Evolutionary conservation across 2,329 filamentous ascomycete genomes (phyloP), one percentile per base, ranked within the genome.

Genomic region (Elsinoe perseae): DNA sequence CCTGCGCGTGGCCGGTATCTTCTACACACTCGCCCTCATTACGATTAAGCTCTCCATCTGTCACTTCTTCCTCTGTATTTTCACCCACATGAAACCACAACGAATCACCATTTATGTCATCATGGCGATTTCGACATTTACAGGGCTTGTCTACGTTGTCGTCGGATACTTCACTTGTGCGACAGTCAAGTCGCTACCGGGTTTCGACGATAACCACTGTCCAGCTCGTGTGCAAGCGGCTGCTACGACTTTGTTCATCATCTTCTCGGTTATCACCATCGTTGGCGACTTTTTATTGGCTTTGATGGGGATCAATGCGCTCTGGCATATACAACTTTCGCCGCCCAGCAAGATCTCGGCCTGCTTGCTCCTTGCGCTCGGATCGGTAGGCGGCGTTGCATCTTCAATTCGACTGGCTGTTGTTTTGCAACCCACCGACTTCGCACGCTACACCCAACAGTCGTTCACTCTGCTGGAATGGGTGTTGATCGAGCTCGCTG

Each of bases 21-120:
- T 73, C 57, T 80, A 80, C 61, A 72, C 75, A 8, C 61, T 75
- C 56, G 70, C 71, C 6, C 75, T 70, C 27, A 69, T 73, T 42
- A 63, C 73, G 9, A 69, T 76, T 46, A 78, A 77, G 57, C 67
- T 77, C 21, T 75, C 77, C 0, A 74, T 80, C 44, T 75, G 69
- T 8, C 65, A 77, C 21, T 76, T 79, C 57, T 72, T 80, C 46
- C 72, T 78, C 20, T 73, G 76, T 46, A 68, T 80, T n/a, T 52
- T 36, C 30, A 74, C 75, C 1, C 64, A 75, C 23, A 65, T 69
- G 42, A 68, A 64, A 36, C 55, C 66, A 23, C 75, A 79, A 54
- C 66, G 69, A 16, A 63, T 65, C 55, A 69, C 73, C 46, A 72
- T 79, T 34, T 71, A 71, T 59, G 50, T 65, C 9, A 69, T 77